Percentiles rank a stretch among this genome's conserved stretches.
These are phyloP conservation scores for Penicillium sp. DNA, from an alignment of 2,329 filamentous ascomycete species.

Conservation along the genomic window DNA sequence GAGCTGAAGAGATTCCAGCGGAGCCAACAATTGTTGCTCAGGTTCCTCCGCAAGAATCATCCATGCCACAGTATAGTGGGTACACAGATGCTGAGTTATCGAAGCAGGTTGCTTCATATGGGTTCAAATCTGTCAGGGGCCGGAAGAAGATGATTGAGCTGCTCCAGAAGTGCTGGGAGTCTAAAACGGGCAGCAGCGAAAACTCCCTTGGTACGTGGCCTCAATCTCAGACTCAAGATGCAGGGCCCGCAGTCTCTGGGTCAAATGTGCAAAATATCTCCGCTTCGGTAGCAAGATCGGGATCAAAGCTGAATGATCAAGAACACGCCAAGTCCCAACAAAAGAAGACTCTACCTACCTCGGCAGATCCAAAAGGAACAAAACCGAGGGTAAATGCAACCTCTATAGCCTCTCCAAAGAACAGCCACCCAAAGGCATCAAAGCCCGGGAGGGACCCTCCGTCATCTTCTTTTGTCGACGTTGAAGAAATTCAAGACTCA, in stretches of 20 bases:
- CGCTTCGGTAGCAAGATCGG: background rate
- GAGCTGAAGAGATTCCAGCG: background rate
- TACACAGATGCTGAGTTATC: conserved; percentile 60
- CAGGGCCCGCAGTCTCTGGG: background rate
- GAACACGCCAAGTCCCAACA: background rate
- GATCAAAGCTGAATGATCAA: background rate
- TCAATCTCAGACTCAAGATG: conserved; percentile 3
- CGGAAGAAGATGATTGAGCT: conserved; percentile 64
- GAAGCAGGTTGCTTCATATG: conserved; percentile 57
- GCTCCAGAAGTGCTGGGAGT: conserved; percentile 65
- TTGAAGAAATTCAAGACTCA: conserved; percentile 38
- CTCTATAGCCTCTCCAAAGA: too few relatives aligned
- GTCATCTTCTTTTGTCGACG: conserved; percentile 19
- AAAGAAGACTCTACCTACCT: too few relatives aligned
- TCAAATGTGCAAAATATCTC: background rate
- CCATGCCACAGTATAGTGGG: conserved; percentile 54
- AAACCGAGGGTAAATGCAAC: too few relatives aligned
- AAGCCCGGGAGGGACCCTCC: background rate
- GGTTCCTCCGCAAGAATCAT: conserved; percentile 4
- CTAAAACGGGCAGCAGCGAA: conserved; percentile 42
- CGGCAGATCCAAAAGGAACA: too few relatives aligned
- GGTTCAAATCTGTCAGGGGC: conserved; percentile 66
- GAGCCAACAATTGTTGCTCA: background rate
- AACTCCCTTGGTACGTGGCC: conserved; percentile 18
- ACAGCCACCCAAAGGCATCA: background rate